Percentiles rank a stretch among this genome's conserved stretches.
Evolutionary conservation across 768 basidiomycete genomes (phyloP).

Genomic region (Pisolithus microcarpus): DNA sequence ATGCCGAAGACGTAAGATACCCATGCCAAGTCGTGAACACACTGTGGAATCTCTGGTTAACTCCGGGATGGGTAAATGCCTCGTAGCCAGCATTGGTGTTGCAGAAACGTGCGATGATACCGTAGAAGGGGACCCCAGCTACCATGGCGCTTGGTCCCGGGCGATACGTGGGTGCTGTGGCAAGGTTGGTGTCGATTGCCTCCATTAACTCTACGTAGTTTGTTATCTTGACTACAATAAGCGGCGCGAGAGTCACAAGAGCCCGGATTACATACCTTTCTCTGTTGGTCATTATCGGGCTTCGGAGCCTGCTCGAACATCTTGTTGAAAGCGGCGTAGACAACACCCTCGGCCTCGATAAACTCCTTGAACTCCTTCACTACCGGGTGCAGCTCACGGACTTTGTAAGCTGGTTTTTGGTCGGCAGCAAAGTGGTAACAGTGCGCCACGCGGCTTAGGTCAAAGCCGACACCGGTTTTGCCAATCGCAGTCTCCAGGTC

Average conservation of each 20-base stretch:
- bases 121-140: not conserved
- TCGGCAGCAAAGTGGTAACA: not conserved
- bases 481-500: not conserved
- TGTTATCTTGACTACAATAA: not conserved
- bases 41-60: slow-evolving; percentile 42
- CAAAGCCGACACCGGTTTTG: not conserved
- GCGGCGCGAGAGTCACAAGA: not conserved
- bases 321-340: slow-evolving; percentile 18
- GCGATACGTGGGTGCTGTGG: not conserved
- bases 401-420: no score
- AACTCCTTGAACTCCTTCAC: not conserved
- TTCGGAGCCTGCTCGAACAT: slow-evolving; percentile 17
- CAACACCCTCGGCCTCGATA: slow-evolving; percentile 16
- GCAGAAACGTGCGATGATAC: not conserved
- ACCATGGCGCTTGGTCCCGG: not conserved
- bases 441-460: not conserved
- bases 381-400: no score
- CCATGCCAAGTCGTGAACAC: slow-evolving; percentile 44
- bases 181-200: not conserved
- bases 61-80: slow-evolving; percentile 32
- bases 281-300: not conserved
- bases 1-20: slow-evolving; percentile 36
- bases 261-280: slow-evolving; percentile 3
- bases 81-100: not conserved
- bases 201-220: not conserved